A percentile compares a stretch with the other conserved stretches of the same genome.
phyloP scores from a whole-genome alignment of 1,284 basidiomycete species.

The Pseudozyma sp. region DNA sequence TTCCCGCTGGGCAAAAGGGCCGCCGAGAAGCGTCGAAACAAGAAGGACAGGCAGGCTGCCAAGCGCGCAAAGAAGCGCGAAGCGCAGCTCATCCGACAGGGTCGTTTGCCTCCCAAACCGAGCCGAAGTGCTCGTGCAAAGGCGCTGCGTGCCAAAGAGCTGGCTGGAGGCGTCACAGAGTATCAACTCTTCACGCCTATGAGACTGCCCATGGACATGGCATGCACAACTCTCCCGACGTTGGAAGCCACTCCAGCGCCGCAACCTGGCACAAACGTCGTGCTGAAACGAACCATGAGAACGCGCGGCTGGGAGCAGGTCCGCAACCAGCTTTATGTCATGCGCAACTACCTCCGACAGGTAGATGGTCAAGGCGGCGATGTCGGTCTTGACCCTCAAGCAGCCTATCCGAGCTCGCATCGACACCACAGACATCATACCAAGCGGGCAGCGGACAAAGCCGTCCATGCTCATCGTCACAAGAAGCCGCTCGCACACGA shows the following conservation, averaged over 20 bases:
- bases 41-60: constrained; percentile 41
- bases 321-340: constrained; percentile 55
- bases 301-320: constrained; percentile 51
- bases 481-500: constrained; percentile 16
- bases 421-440: constrained; percentile 27
- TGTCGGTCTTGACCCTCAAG: constrained; percentile 45
- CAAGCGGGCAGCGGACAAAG: constrained; percentile 17
- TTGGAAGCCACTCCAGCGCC: constrained; percentile 32
- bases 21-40: constrained; percentile 31
- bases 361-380: constrained; percentile 61
- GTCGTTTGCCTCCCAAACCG: constrained; percentile 52
- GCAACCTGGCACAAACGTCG: constrained; percentile 20
- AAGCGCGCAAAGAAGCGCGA: constrained; percentile 49
- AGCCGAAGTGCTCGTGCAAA: constrained; percentile 64
- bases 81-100: constrained; percentile 43
- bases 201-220: constrained; percentile 48
- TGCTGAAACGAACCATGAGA: constrained; percentile 36
- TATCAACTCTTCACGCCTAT: constrained; percentile 65
- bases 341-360: constrained; percentile 60
- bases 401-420: constrained; percentile 23
- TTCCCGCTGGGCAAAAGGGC: constrained; percentile 43
- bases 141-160: constrained; percentile 57
- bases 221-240: constrained; percentile 30
- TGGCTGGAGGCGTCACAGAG: constrained; percentile 65
- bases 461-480: constrained; percentile 6